These are phyloP conservation scores for Arabidopsis suecica DNA, from an alignment of 345 rosid genomes.

Conservation along the genomic window DNA sequence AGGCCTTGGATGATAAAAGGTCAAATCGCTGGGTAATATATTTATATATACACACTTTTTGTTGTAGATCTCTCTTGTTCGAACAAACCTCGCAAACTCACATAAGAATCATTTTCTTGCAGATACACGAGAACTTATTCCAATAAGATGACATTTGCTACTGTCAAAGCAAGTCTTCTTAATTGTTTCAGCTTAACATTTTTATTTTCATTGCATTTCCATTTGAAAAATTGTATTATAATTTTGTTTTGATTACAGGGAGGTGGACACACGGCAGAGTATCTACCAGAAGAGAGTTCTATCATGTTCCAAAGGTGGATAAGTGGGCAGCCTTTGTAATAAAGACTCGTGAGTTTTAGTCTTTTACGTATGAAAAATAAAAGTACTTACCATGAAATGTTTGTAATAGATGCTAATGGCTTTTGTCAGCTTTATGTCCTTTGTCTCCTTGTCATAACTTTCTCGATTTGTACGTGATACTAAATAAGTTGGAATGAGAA, in stretches of 20 bases:
- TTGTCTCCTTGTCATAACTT: background rate
- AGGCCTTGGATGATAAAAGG: slow-evolving; percentile 54
- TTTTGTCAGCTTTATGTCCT: background rate
- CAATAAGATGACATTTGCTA: slow-evolving; percentile 58
- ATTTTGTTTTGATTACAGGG: slow-evolving; percentile 30
- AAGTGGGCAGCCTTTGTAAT: slow-evolving; percentile 32
- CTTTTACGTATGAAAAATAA: background rate
- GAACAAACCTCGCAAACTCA: background rate
- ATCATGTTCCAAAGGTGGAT: slow-evolving; percentile 40
- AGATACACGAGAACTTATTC: slow-evolving; percentile 63
- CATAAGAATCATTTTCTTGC: background rate
- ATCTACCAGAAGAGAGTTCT: slow-evolving; percentile 28
- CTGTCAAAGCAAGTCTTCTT: slow-evolving; percentile 56
- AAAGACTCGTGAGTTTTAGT: background rate
- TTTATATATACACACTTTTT: background rate
- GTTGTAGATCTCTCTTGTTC: background rate
- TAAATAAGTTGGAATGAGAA: background rate
- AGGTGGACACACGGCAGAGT: slow-evolving; percentile 40
- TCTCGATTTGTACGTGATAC: background rate
- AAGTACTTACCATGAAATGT: background rate
- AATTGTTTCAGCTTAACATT: background rate
- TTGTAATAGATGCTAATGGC: background rate
- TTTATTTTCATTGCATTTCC: background rate
- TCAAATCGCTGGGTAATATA: slow-evolving; percentile 51
- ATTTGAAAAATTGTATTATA: background rate